Evolutionary conservation across 495 filamentous ascomycete species (phyloP), one percentile per base, ranked within the genome.

Genomic region (Talaromyces nanjingensis): DNA sequence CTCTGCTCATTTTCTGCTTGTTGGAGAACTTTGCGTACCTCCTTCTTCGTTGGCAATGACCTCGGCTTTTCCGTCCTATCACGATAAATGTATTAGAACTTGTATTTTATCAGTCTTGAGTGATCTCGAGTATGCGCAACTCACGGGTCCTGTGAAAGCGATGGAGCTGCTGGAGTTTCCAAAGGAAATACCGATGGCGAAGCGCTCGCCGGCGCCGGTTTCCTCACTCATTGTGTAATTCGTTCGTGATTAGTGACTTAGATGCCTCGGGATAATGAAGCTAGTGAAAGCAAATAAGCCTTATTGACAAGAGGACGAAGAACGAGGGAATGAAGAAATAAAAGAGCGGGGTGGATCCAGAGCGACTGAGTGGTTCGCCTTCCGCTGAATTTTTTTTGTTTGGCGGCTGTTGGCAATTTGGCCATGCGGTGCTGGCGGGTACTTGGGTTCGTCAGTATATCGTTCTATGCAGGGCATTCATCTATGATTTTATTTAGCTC

Each of bases 21-120:
- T 12, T 37, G 4, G 29, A 34, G 20, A 12, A 59, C 8, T 37
- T 20, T 31, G 70, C 87, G 73, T 72, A 94, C 92, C 92, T 84
- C 94, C 94, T 77, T 98, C 94, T 78, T 98, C 96, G 77, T 98
- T 98, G 64, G 96, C 94, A 76, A 98, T 98, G 69, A 98, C 93
- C 73, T 96, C 92, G 65, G 92, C 88, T 79, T 93, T 96, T 75
- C 93, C 93, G 69, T 98, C 94, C 81, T 88, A 69, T 66, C 18
- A 29, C 5, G 16, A 29, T 25, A 14, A 18, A 18, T 12, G 33
- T 34, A 25, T 24, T 31, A 24, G 45, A 29, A 62, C 8, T 11
- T 31, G 6, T 33, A 18, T 31, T 61, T 22, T 6, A 14, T 60
- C 22, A 27, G 8, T 27, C 33, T 63, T 24, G 22, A 65, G 33